Evolutionary conservation across 495 filamentous ascomycete species (phyloP), one percentile per base, ranked within the genome.

Genomic region (Aspergillus incahuasiensis): DNA sequence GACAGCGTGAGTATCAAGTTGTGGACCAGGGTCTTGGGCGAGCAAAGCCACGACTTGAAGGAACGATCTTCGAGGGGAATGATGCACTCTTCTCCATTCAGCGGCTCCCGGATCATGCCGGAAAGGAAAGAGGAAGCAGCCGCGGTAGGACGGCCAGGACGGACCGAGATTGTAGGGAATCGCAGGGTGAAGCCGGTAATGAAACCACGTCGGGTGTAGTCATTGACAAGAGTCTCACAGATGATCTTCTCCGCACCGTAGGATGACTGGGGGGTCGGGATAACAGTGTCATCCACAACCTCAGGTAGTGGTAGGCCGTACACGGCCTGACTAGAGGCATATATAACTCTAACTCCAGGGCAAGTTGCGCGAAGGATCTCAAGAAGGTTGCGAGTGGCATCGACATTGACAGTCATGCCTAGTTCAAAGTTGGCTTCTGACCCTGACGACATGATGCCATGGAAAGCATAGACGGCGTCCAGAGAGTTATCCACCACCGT

Each of bases 361-460:
- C 75, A 79, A 21, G 70, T 74, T 16, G 65, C 65, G 34, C 81
- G 75, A 0, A 89, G 74, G 3, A 71, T 70, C 16, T 87, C 79
- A 39, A 89, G 73, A 13, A 91, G 60, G 21, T 69, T 68, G n/a
- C 81, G 79, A 11, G 86, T 84, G 16, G 83, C 83, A 61, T 89
- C 79, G 28, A 91, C 73, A 70, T 91, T 91, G 34, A 89, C 86
- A 38, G 66, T 68, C 67, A 88, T 80, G 20, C 86, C 86, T 7
- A 87, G 76, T 25, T 88, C 85, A 65, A 86, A 85, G 68, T 91
- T 77, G 52, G 81, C 81, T 68, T 91, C 88, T 28, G 82, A 80
- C 24, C 85, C 86, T 13, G 83, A 81, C 6, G 84, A 88, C 88
- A 91, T 90, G 72, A 91, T 88, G 47, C 88, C 88, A 74, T 91